Evolutionary conservation across 495 filamentous ascomycete species (phyloP).

Genomic region (Neurospora tetraspora): DNA sequence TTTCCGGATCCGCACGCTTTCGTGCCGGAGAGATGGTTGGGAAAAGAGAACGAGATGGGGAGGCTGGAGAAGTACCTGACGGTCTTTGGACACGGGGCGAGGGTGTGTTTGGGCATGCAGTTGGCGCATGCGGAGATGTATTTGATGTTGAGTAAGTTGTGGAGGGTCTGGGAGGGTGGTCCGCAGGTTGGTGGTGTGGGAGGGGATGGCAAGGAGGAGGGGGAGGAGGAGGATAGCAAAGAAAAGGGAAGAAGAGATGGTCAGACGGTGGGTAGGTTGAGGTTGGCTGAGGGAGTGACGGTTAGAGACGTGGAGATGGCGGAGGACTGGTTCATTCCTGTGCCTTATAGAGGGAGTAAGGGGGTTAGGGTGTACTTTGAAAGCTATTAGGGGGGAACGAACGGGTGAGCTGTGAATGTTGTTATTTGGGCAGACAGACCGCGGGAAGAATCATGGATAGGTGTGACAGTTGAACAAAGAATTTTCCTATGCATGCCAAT

Average conservation of each 20-base stretch:
- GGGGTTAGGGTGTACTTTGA: neutral
- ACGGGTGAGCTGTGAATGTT: neutral
- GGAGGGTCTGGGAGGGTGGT: constrained; percentile 8
- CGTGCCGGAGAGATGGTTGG: constrained; percentile 38
- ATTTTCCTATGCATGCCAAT: neutral
- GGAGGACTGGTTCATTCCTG: constrained; percentile 15
- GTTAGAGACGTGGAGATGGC: constrained; percentile 11
- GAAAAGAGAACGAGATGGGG: neutral
- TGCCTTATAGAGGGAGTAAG: neutral
- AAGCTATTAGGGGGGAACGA: neutral
- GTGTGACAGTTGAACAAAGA: neutral
- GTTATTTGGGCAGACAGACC: no score
- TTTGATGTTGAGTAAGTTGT: constrained; percentile 7
- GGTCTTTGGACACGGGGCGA: constrained; percentile 1
- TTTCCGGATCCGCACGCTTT: constrained; percentile 36
- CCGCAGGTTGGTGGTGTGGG: neutral
- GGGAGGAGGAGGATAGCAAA: neutral
- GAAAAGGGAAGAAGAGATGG: neutral
- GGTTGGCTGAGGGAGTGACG: constrained; percentile 8
- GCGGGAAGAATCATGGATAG: neutral
- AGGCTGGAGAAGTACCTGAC: constrained; percentile 3
- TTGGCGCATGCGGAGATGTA: constrained; percentile 7
- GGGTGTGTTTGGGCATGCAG: constrained; percentile 5
- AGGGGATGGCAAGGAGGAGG: neutral
- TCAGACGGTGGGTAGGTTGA: neutral